phyloP scores from a whole-genome alignment of 2,329 filamentous ascomycete genomes.

The Zymoseptoria passerinii region DNA sequence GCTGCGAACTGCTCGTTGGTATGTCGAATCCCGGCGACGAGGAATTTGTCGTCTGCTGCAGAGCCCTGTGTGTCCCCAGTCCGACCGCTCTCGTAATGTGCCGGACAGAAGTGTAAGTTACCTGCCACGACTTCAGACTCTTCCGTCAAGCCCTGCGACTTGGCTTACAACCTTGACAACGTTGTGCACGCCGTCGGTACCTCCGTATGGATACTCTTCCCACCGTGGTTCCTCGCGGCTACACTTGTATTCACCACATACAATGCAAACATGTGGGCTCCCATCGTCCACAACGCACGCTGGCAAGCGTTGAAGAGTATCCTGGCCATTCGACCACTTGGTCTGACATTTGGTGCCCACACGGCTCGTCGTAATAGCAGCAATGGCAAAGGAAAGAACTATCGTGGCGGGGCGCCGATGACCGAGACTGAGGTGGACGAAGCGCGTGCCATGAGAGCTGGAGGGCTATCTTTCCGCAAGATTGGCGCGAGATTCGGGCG shows the following conservation, averaged over 20 bases:
- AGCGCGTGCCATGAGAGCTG: background rate
- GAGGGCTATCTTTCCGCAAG: background rate
- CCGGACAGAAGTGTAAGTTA: background rate
- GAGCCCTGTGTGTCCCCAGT: no score
- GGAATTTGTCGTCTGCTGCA: background rate
- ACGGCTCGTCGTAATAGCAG: background rate
- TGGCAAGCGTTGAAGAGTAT: background rate
- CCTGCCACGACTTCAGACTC: background rate
- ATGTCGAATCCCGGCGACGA: background rate
- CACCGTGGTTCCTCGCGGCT: no score
- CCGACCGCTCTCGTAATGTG: no score
- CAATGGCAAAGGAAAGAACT: background rate
- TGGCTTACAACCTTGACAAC: background rate
- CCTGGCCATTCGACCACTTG: background rate
- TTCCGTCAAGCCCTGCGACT: background rate
- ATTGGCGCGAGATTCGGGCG: background rate
- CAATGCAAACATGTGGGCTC: background rate
- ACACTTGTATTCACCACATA: background rate
- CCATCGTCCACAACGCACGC: background rate
- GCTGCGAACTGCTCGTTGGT: background rate
- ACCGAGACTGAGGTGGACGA: background rate
- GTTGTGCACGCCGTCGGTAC: no score
- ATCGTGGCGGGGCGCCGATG: background rate
- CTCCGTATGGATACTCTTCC: no score
- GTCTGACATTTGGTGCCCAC: background rate